A percentile compares a stretch with the other conserved stretches of the same genome.
phyloP scores from a whole-genome alignment of 495 filamentous ascomycete species.

The Talaromyces nanjingensis region DNA sequence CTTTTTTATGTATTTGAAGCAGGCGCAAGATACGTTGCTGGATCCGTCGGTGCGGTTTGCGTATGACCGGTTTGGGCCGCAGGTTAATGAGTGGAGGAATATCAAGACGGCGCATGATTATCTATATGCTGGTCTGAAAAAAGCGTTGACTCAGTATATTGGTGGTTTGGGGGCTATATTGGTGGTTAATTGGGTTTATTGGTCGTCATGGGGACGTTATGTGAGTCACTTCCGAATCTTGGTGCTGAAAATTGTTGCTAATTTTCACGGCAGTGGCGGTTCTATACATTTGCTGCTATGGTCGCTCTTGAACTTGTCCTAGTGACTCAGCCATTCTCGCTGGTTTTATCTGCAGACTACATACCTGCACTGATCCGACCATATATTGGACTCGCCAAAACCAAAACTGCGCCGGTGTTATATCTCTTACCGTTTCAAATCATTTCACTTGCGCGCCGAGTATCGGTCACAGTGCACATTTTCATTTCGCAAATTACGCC shows the following conservation, averaged over 20 bases:
- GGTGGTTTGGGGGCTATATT: conserved; percentile 55
- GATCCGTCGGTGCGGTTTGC: conserved; percentile 79
- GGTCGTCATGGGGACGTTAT: conserved; percentile 73
- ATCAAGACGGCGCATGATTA: conserved; percentile 69
- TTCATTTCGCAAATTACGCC: conserved; percentile 74
- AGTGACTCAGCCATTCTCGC: conserved; percentile 54
- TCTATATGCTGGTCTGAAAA: conserved; percentile 55
- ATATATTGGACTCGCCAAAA: not conserved
- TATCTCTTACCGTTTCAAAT: conserved; percentile 87
- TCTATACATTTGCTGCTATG: conserved; percentile 62
- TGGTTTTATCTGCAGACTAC: conserved; percentile 29
- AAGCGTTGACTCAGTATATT: conserved; percentile 57
- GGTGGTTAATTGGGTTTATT: conserved; percentile 66
- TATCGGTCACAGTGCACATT: conserved; percentile 75
- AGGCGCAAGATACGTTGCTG: conserved; percentile 73
- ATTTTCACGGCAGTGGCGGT: conserved; percentile 61
- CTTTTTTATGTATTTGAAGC: conserved; percentile 75
- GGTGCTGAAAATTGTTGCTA: conserved; percentile 23
- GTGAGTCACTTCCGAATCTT: conserved; percentile 19
- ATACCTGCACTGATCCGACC: conserved; percentile 34
- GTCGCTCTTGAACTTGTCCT: conserved; percentile 67
- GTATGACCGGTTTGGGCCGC: conserved; percentile 86
- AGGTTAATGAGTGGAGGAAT: conserved; percentile 60
- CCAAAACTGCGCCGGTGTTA: conserved; percentile 24
- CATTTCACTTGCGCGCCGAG: conserved; percentile 66